Evolutionary conservation across 1,284 basidiomycete species (phyloP).

Genomic region (Ganoderma lingzhi): DNA sequence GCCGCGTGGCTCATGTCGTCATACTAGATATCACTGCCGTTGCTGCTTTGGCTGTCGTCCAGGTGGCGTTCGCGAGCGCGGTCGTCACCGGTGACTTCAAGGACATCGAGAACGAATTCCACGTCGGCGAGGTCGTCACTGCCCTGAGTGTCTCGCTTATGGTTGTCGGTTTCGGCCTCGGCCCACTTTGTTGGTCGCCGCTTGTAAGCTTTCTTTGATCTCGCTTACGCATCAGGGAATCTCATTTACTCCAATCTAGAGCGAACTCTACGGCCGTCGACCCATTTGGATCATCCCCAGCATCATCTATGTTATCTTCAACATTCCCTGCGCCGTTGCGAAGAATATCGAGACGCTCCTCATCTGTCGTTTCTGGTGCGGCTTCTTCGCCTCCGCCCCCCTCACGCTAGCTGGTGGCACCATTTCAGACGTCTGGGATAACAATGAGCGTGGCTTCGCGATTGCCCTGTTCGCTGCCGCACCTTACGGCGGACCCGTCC

Average conservation of each 20-base stretch:
- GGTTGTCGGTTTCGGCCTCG: slow-evolving; percentile 64
- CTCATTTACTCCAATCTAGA: slow-evolving; percentile 38
- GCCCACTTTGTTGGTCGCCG: slow-evolving; percentile 48
- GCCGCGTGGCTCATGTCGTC: slow-evolving; percentile 49
- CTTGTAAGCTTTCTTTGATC: slow-evolving; percentile 46
- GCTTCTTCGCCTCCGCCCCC: slow-evolving; percentile 74
- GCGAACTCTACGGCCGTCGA: slow-evolving; percentile 67
- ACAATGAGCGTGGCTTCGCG: slow-evolving; percentile 64
- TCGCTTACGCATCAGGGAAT: slow-evolving; percentile 31
- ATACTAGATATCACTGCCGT: slow-evolving; percentile 39
- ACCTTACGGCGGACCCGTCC: slow-evolving; percentile 71
- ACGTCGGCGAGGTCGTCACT: slow-evolving; percentile 59
- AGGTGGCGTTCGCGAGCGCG: slow-evolving; percentile 66
- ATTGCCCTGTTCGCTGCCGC: slow-evolving; percentile 69
- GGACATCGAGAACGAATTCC: slow-evolving; percentile 51
- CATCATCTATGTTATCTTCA: slow-evolving; percentile 55
- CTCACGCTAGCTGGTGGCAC: slow-evolving; percentile 69
- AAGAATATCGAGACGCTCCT: slow-evolving; percentile 71
- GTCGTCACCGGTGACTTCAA: slow-evolving; percentile 57
- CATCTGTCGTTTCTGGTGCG: slow-evolving; percentile 69
- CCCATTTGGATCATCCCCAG: slow-evolving; percentile 56
- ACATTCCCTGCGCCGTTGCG: slow-evolving; percentile 51
- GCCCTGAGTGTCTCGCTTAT: slow-evolving; percentile 52
- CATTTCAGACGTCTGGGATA: slow-evolving; percentile 73
- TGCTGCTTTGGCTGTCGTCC: slow-evolving; percentile 35